These are phyloP conservation scores for Pholiota conissans DNA, from an alignment of 768 basidiomycete genomes.

Conservation along the genomic window DNA sequence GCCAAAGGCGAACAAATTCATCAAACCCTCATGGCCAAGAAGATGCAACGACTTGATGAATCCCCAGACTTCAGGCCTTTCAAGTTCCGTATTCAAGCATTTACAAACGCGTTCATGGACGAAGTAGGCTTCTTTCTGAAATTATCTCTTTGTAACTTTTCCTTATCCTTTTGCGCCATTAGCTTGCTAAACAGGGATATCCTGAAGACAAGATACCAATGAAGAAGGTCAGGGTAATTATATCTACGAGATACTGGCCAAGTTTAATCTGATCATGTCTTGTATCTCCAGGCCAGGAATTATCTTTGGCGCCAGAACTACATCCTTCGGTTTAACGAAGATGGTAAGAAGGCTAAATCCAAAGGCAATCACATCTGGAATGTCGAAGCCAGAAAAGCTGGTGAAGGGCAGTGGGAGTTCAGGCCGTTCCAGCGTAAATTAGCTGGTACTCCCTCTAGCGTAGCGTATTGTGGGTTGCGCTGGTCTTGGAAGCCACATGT, in stretches of 20 bases:
- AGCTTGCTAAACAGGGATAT: slow-evolving; percentile 85
- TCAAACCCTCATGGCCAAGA: slow-evolving; percentile 98
- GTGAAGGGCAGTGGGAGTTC: slow-evolving; percentile 82
- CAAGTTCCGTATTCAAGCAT: slow-evolving; percentile 98
- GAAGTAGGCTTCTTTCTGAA: slow-evolving; percentile 52
- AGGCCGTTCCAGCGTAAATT: slow-evolving; percentile 87
- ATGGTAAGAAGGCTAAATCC: slow-evolving; percentile 98
- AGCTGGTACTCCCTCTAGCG: slow-evolving; percentile 76
- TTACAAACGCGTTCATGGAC: slow-evolving; percentile 94
- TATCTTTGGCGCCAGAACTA: slow-evolving; percentile 95
- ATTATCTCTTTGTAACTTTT: background rate
- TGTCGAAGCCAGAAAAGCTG: slow-evolving; percentile 86
- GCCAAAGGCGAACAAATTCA: slow-evolving; percentile 96
- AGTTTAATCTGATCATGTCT: slow-evolving; percentile 9
- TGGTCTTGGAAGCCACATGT: slow-evolving; percentile 94
- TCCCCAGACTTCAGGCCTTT: slow-evolving; percentile 96
- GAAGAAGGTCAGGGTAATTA: slow-evolving; percentile 72
- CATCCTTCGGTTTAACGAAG: slow-evolving; percentile 97
- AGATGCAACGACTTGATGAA: slow-evolving; percentile 97
- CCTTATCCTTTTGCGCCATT: background rate
- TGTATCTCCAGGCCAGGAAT: slow-evolving; percentile 67
- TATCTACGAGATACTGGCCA: slow-evolving; percentile 3
- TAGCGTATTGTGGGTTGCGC: slow-evolving; percentile 77
- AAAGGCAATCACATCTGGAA: slow-evolving; percentile 99
- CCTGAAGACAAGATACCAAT: slow-evolving; percentile 94